These are phyloP conservation scores for Carex sylvatica DNA, from an alignment of 202 grass and related monocot species.

Conservation along the genomic window DNA sequence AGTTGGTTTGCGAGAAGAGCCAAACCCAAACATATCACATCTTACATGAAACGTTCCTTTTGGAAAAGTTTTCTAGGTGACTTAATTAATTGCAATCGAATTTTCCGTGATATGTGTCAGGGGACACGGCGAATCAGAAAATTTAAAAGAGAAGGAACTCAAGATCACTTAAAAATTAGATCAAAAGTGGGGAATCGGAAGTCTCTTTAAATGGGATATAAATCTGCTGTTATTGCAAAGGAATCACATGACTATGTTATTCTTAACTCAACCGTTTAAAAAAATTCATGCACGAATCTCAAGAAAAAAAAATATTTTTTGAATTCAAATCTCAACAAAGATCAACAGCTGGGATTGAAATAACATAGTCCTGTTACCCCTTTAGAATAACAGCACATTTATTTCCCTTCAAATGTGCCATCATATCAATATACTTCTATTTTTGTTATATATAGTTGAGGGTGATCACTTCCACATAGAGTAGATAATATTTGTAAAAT, in stretches of 20 bases:
- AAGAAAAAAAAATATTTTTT: no score
- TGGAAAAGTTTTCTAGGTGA: background rate
- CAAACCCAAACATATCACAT: no score
- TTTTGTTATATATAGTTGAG: background rate
- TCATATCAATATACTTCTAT: background rate
- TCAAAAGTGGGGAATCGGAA: background rate
- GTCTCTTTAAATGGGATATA: no score
- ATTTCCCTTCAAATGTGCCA: background rate
- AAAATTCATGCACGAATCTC: fast-evolving
- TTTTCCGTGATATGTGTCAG: background rate
- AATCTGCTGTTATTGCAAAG: no score
- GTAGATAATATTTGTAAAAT: background rate
- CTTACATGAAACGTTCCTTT: background rate
- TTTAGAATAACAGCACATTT: no score
- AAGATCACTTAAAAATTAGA: background rate
- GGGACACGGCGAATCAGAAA: background rate
- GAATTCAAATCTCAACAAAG: no score
- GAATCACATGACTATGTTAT: no score
- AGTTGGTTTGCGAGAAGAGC: background rate
- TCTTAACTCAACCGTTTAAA: no score
- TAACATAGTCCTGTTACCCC: no score
- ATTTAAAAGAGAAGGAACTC: background rate
- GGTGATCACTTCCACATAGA: background rate
- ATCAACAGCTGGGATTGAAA: no score
- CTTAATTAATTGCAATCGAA: background rate